phyloP scores from a whole-genome alignment of 192 early-diverging fungal genomes.

The Entomortierella chlamydospora region DNA sequence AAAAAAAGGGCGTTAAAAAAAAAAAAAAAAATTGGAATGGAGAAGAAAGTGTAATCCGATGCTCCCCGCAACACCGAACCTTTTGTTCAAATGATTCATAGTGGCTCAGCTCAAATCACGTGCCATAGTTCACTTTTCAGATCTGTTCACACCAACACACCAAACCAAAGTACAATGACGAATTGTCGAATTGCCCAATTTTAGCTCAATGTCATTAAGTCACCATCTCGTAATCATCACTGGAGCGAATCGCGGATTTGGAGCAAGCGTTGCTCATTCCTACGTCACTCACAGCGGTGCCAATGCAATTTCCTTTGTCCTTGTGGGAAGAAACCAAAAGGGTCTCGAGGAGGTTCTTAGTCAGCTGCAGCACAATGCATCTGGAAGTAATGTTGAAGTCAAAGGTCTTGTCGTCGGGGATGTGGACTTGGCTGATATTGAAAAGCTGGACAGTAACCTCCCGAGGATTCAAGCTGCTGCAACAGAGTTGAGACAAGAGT shows the following conservation, averaged over 20 bases:
- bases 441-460: slow-evolving; percentile 26
- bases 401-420: slow-evolving; percentile 36
- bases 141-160: too few relatives aligned
- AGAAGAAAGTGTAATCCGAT: too few relatives aligned
- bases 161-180: too few relatives aligned
- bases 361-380: slow-evolving; percentile 10
- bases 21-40: too few relatives aligned
- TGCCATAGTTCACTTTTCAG: too few relatives aligned
- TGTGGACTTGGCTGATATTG: slow-evolving; percentile 35
- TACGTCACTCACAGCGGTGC: slow-evolving; percentile 48
- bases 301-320: slow-evolving; percentile 56
- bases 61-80: too few relatives aligned
- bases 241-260: slow-evolving; percentile 77
- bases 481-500: slow-evolving; percentile 11
- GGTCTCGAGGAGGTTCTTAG: slow-evolving; percentile 35
- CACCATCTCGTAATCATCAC: slow-evolving; percentile 66
- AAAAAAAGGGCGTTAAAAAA: too few relatives aligned
- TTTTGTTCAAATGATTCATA: too few relatives aligned
- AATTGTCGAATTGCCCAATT: too few relatives aligned
- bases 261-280: slow-evolving; percentile 61
- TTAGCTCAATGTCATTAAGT: slow-evolving; percentile 11
- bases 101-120: too few relatives aligned
- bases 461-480: slow-evolving; percentile 29
- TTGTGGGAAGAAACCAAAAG: slow-evolving; percentile 68
- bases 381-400: slow-evolving; percentile 1